Percentiles rank a stretch among this genome's conserved stretches.
Evolutionary conservation across 2,329 filamentous ascomycete genomes (phyloP).

Genomic region (Tolypocladium guangdongense): DNA sequence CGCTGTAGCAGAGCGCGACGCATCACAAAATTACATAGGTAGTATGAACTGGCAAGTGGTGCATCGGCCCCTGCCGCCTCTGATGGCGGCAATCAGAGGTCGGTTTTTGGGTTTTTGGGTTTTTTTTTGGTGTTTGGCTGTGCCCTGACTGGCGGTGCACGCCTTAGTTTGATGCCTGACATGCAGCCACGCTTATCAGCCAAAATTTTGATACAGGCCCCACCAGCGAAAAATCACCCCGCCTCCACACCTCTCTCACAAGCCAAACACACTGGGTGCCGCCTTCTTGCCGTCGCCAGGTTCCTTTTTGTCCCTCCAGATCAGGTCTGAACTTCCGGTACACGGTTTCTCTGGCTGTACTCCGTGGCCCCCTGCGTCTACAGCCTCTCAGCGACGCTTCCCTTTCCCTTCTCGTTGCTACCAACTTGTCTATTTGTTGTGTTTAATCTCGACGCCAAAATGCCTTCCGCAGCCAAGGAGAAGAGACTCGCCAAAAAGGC

Average conservation of each 20-base stretch:
- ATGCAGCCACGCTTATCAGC: slow-evolving; percentile 11
- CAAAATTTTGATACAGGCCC: slow-evolving; percentile 26
- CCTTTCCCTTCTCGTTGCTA: slow-evolving; percentile 1
- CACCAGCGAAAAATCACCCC: slow-evolving; percentile 29
- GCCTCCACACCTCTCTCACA: slow-evolving; percentile 15
- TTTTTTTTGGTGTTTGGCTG: neutral
- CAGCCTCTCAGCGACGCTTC: neutral
- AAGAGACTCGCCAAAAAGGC: slow-evolving; percentile 63
- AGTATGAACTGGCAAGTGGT: too few relatives aligned
- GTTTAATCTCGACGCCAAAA: slow-evolving; percentile 27
- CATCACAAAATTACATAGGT: too few relatives aligned
- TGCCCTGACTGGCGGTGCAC: slow-evolving; percentile 10
- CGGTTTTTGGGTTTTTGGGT: neutral
- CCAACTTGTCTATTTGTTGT: neutral
- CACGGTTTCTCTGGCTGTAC: neutral
- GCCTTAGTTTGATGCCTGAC: slow-evolving; percentile 27
- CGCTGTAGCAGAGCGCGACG: neutral
- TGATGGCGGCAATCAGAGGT: neutral
- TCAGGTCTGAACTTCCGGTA: neutral
- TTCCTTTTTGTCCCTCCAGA: neutral
- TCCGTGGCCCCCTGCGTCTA: neutral
- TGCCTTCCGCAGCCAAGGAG: slow-evolving; percentile 61
- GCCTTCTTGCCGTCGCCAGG: neutral
- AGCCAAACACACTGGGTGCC: neutral
- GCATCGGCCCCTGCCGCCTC: neutral